Base-by-base conservation (phyloP, 2,329 filamentous ascomycete genomes). In the Colletotrichum plurivorum region DNA sequence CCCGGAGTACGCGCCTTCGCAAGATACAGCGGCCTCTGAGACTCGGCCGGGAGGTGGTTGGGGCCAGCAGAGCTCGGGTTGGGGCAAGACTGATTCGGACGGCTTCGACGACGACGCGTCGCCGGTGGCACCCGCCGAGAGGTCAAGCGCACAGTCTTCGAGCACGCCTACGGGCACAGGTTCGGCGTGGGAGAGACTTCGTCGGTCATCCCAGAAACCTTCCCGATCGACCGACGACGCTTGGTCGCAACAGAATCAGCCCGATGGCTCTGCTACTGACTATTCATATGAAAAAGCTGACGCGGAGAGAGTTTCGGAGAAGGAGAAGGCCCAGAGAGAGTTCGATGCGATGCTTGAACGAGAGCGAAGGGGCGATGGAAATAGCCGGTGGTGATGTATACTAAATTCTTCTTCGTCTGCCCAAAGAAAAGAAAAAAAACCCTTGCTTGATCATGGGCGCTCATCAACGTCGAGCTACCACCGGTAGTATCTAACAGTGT, bases 291-390 rank as follows among this genome's bases (percentile, higher is more conserved):
- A 78, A 4, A 70, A 72, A 4, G 69, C 75, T 2, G 82, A 84
- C 9, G 79, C 80, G 62, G 81, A 84, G 22, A 79, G 74, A 65
- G 71, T 73, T 4, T 73, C 77, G 16, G 80, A 79, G 51, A 85
- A 82, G 73, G 79, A 80, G 9, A 80, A 84, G 70, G 84, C 85
- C 6, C 85, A 88, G 67, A 81, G 78, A 67, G 84, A 88, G 36
- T 88, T 87, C 71, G 85, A 88, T 67, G 78, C 77, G 20, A 77
- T 87, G 66, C 64, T 87, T 3, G 85, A 87, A 49, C 76, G 78
- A 15, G 85, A 87, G 67, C 77, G 82, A 22, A 74, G 48, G 10
- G 41, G 51, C 15, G 45, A 58, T 36, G 39, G 57, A 13, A 57
- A 58, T 20, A 49, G 53, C 54, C 46, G 57, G 16, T 70, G 67